A percentile compares a stretch with the other conserved stretches of the same genome.
phyloP scores from a whole-genome alignment of 139 green algal species.

The Volvox reticuliferus region DNA sequence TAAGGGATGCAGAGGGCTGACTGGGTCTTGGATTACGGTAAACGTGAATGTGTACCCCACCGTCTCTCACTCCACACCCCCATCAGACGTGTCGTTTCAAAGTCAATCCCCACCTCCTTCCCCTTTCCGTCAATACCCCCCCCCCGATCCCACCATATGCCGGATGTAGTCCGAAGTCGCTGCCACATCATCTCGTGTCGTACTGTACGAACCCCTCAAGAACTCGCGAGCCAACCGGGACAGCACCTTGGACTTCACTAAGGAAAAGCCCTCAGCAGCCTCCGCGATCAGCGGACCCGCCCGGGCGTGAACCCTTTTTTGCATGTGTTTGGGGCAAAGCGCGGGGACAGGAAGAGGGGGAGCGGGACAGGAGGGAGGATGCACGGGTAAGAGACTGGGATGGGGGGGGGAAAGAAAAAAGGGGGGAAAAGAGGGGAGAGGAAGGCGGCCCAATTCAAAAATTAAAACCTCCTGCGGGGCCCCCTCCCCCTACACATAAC shows the following conservation, averaged over 20 bases:
- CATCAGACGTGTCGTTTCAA: no score
- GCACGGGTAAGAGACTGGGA: background rate
- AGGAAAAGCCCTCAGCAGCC: constrained; percentile 54
- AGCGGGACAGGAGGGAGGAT: background rate
- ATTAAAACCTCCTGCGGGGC: background rate
- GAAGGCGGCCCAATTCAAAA: background rate
- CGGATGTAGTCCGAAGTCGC: constrained; percentile 44
- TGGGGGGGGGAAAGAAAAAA: background rate
- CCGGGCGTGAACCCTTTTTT: constrained; percentile 50
- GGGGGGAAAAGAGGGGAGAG: background rate
- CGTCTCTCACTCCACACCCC: no score
- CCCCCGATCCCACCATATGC: constrained; percentile 31
- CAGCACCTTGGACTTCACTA: constrained; percentile 56
- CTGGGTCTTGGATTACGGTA: no score
- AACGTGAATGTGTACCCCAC: no score
- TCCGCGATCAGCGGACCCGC: constrained; percentile 54
- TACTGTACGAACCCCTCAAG: constrained; percentile 48
- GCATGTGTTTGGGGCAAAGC: no score
- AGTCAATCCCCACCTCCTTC: no score
- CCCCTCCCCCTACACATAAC: background rate
- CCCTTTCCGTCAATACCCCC: no score
- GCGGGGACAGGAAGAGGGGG: no score
- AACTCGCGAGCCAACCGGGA: constrained; percentile 46
- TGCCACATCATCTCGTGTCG: constrained; percentile 51
- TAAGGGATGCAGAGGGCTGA: no score